Evolutionary conservation across 495 filamentous ascomycete genomes (phyloP).

Genomic region (Extremus antarcticus): DNA sequence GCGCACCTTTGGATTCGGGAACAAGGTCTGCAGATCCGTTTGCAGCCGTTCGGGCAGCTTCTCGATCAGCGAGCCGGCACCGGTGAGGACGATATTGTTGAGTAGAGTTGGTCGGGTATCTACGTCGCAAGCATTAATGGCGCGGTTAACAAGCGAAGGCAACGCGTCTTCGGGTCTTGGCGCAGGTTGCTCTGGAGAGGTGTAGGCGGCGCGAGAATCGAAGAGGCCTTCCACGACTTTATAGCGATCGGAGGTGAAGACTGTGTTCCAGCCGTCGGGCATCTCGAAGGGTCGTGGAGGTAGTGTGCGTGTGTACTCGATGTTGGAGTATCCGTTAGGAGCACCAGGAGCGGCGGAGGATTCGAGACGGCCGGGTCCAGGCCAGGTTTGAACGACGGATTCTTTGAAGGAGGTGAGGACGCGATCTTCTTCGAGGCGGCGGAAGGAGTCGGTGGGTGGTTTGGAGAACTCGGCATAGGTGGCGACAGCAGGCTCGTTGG

Average conservation of each 20-base stretch:
- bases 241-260: slow-evolving; percentile 80
- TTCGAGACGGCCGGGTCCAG: slow-evolving; percentile 58
- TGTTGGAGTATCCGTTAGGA: slow-evolving; percentile 40
- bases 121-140: slow-evolving; percentile 69
- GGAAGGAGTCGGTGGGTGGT: slow-evolving; percentile 61
- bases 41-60: slow-evolving; percentile 85
- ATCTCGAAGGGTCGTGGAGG: slow-evolving; percentile 87
- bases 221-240: slow-evolving; percentile 77
- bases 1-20: slow-evolving; percentile 70
- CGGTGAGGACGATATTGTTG: slow-evolving; percentile 85
- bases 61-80: slow-evolving; percentile 70
- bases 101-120: slow-evolving; percentile 77
- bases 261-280: slow-evolving; percentile 88
- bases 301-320: slow-evolving; percentile 53
- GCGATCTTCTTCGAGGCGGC: slow-evolving; percentile 77
- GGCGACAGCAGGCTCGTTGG: slow-evolving; percentile 65
- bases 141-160: slow-evolving; percentile 64
- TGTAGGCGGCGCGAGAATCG: slow-evolving; percentile 60
- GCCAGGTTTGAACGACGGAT: slow-evolving; percentile 87
- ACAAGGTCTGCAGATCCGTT: slow-evolving; percentile 65
- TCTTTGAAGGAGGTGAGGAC: slow-evolving; percentile 95
- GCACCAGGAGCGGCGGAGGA: slow-evolving; percentile 35
- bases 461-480: slow-evolving; percentile 54
- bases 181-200: slow-evolving; percentile 35
- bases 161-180: slow-evolving; percentile 63